These are phyloP conservation scores for Pisolithus thermaeus DNA, from an alignment of 1,284 basidiomycete genomes.

Conservation along the genomic window DNA sequence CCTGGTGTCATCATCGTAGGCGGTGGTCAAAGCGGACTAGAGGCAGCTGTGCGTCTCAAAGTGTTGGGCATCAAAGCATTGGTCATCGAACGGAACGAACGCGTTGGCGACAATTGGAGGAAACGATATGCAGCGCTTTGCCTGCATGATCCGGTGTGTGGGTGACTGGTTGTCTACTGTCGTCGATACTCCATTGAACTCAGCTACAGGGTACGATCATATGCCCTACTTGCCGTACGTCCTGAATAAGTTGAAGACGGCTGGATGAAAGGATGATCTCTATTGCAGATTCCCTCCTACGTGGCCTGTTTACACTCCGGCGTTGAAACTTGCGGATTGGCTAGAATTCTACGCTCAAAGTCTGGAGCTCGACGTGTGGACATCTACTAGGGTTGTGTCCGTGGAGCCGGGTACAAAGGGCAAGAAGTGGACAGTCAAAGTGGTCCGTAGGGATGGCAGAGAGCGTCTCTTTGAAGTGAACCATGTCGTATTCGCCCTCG, in stretches of 20 bases:
- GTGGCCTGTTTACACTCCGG: constrained; percentile 37
- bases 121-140: constrained; percentile 14
- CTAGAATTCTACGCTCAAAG: constrained; percentile 51
- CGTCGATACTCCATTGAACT: neutral
- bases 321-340: constrained; percentile 50
- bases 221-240: constrained; percentile 22
- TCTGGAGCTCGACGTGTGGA: constrained; percentile 57
- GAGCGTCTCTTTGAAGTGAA: constrained; percentile 28
- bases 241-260: neutral
- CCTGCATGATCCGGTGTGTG: constrained; percentile 9
- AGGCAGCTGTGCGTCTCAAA: constrained; percentile 26
- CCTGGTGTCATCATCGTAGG: constrained; percentile 31
- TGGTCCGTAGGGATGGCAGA: constrained; percentile 23
- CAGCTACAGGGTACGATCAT: constrained; percentile 2
- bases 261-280: neutral
- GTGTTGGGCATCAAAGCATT: constrained; percentile 25
- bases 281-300: constrained; percentile 28
- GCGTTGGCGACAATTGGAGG: constrained; percentile 24
- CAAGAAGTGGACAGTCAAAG: constrained; percentile 34
- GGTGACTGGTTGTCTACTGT: neutral
- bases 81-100: constrained; percentile 25
- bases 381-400: constrained; percentile 35
- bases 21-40: constrained; percentile 33
- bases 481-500: constrained; percentile 37
- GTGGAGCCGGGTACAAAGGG: constrained; percentile 31